Percentiles rank a stretch among this genome's conserved stretches.
phyloP scores from a whole-genome alignment of 805 yeast species.

The Teunomyces lycoperdinae region DNA sequence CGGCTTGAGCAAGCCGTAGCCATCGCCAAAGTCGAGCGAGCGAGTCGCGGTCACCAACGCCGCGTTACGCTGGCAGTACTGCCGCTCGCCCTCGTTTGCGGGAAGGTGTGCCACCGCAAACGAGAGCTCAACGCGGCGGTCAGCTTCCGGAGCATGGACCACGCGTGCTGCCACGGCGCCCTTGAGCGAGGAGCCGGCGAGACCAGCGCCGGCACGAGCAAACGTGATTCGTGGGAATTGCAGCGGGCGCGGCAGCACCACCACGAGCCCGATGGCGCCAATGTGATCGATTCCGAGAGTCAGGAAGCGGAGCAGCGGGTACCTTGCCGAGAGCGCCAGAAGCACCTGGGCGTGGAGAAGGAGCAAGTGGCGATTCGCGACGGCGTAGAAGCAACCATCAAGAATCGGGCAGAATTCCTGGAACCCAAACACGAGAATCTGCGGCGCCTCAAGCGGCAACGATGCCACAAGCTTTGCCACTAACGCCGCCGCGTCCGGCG shows the following conservation, averaged over 20 bases:
- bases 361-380: constrained; percentile 37
- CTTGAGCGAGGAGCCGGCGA: constrained; percentile 60
- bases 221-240: constrained; percentile 22
- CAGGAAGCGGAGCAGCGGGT: constrained; percentile 27
- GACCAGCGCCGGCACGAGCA: constrained; percentile 52
- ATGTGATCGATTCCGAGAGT: constrained; percentile 42
- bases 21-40: constrained; percentile 57
- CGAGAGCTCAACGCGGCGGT: constrained; percentile 42
- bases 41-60: constrained; percentile 51
- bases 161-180: constrained; percentile 49
- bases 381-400: constrained; percentile 47
- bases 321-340: constrained; percentile 16
- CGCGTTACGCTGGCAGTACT: constrained; percentile 47
- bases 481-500: constrained; percentile 34
- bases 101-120: constrained; percentile 70
- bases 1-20: constrained; percentile 50
- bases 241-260: constrained; percentile 45
- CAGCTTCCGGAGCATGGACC: constrained; percentile 15
- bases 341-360: constrained; percentile 30
- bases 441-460: constrained; percentile 35
- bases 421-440: constrained; percentile 59
- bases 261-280: constrained; percentile 59
- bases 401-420: constrained; percentile 60
- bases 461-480: constrained; percentile 21
- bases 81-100: constrained; percentile 68